phyloP scores from a whole-genome alignment of 176 grass and related monocot genomes.

The Avena insularis region DNA sequence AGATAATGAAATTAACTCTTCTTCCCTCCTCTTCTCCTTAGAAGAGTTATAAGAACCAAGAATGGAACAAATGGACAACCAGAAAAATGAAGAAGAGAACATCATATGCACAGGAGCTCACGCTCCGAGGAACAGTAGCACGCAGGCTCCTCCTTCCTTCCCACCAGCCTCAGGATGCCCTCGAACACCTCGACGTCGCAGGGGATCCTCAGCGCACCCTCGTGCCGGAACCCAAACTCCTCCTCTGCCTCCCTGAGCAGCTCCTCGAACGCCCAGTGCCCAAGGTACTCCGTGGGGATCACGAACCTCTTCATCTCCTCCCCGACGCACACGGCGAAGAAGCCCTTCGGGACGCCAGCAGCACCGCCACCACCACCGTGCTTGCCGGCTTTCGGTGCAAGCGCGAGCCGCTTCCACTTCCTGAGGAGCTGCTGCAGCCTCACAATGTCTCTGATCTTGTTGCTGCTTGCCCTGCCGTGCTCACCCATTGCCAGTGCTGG shows the following conservation, averaged over 20 bases:
- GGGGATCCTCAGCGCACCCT: slow-evolving; percentile 70
- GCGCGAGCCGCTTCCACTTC: slow-evolving; percentile 64
- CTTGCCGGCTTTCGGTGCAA: slow-evolving; percentile 42
- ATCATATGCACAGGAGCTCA: slow-evolving; percentile 60
- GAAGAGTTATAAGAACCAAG: slow-evolving; percentile 35
- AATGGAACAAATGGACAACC: slow-evolving; percentile 29
- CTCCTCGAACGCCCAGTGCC: slow-evolving; percentile 67
- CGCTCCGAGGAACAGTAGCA: slow-evolving; percentile 42
- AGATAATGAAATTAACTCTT: neutral
- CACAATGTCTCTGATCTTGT: slow-evolving; percentile 66
- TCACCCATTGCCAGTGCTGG: slow-evolving; percentile 39
- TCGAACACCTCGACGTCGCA: slow-evolving; percentile 70
- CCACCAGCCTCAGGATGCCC: slow-evolving; percentile 58
- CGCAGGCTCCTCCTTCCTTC: slow-evolving; percentile 47
- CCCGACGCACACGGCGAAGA: slow-evolving; percentile 71
- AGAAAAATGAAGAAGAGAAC: neutral
- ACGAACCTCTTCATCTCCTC: slow-evolving; percentile 78
- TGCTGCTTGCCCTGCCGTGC: slow-evolving; percentile 50
- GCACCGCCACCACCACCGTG: neutral
- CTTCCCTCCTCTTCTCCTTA: slow-evolving; percentile 18
- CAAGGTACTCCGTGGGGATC: slow-evolving; percentile 73
- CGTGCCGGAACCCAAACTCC: slow-evolving; percentile 78
- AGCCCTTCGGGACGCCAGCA: slow-evolving; percentile 53
- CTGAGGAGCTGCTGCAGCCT: slow-evolving; percentile 58
- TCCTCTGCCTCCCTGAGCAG: slow-evolving; percentile 73